Base-by-base conservation (phyloP, 1,284 basidiomycete species). In the Leccinum pseudoinsigne region DNA sequence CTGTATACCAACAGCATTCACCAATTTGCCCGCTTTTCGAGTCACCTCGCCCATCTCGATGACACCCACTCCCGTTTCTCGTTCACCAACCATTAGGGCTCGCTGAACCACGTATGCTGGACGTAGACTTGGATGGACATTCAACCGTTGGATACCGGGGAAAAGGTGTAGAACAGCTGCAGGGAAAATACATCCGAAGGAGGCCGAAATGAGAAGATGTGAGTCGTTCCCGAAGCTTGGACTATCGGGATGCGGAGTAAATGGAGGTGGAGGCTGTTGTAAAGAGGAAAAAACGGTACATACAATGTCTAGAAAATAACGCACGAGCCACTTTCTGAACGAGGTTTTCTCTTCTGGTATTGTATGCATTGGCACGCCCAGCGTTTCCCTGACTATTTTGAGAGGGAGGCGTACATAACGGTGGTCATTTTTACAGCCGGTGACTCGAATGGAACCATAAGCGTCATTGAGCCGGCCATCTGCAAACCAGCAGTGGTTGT, bases 91-190 rank as follows among this genome's bases (percentile, higher is more conserved):
- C 66, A 70, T 78, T 42, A 99, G 81, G 0, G 91, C 84, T 76
- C 90, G 93, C 74, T 98, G 97, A 45, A 0, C 97, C 97, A 26
- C 95, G 86, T 94, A 94, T n/a, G 82, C 77, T 0, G 97, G 97
- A 23, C 98, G 82, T 0, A 95, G 78, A 18, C 94, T 97, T 0
- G 96, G 95, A 71, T 99, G 97, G 5, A 98, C 86, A 71, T 98
- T 99, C 51, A 99, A 79, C n/a, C 89, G 79, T 59, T 87, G 85
- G 1, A 78, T 75, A 0, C 82, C 80, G 0, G 77, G 78, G 70
- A 97, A 97, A 31, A 81, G 66, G 18, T 38, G 26, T 51, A 71
- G 84, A 54, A 95, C 78, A 0, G 78, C 68, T 4, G 82, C 74
- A 0, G 94, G 87, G 23, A 71, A 60, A 28, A 98, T 92, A 59